Evolutionary conservation across 208 protist genomes (phyloP).

Genomic region (Blechomonas ayalai): DNA sequence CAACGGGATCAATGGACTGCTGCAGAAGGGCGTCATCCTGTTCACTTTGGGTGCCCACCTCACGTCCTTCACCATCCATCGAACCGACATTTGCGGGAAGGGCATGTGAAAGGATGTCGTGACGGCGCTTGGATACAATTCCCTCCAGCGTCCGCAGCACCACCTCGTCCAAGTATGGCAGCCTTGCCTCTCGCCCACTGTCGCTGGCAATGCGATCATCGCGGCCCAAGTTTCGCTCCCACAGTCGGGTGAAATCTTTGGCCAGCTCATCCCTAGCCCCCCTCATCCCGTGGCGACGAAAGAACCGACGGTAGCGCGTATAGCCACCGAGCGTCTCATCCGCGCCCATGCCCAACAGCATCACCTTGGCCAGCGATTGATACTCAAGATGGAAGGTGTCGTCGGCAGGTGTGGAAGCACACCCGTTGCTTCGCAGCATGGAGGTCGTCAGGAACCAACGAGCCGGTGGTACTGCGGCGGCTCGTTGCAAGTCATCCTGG

Average conservation of each 20-base stretch:
- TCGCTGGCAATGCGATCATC: constrained; percentile 93
- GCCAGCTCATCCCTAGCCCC: constrained; percentile 78
- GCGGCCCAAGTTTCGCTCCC: constrained; percentile 92
- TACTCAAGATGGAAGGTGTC: constrained; percentile 29
- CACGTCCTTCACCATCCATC: neutral
- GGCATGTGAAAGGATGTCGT: constrained; percentile 21
- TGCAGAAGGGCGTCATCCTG: constrained; percentile 27
- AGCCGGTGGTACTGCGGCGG: constrained; percentile 32
- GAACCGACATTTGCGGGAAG: neutral
- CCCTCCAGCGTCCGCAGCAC: constrained; percentile 66
- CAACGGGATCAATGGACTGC: constrained; percentile 40
- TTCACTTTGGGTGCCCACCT: constrained; percentile 9
- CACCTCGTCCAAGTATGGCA: constrained; percentile 92
- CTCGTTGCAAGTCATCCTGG: constrained; percentile 37
- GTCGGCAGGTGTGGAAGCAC: constrained; percentile 10
- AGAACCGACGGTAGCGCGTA: constrained; percentile 87
- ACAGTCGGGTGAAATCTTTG: constrained; percentile 88
- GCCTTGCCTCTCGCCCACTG: constrained; percentile 88
- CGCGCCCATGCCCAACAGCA: constrained; percentile 93
- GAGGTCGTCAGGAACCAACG: constrained; percentile 43
- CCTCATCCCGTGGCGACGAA: constrained; percentile 41
- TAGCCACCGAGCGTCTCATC: constrained; percentile 96
- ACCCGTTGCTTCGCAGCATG: constrained; percentile 13
- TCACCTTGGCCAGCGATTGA: constrained; percentile 57
- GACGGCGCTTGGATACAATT: constrained; percentile 51